Base-by-base conservation (phyloP, 148 eudicot species). In the Simmondsia chinensis region DNA sequence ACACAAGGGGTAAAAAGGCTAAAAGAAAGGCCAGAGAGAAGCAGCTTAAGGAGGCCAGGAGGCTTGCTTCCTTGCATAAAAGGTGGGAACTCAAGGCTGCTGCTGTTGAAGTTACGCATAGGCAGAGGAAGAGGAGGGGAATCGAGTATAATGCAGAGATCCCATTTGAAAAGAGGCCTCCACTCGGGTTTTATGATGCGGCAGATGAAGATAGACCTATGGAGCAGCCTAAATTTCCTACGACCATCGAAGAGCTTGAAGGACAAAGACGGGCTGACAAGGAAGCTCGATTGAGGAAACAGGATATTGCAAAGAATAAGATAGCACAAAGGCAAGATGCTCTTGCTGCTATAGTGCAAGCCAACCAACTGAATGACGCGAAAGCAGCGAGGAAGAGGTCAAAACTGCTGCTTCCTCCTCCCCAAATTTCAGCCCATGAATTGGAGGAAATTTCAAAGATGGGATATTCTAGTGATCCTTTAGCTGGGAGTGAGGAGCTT, bases 11-110 rank as follows among this genome's bases (percentile, higher is more conserved):
- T 28, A 93, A 93, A 62, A 93, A 93, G 70, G 99, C 99, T 35
- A 93, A 93, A 65, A 61, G 99, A 48, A 93, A 93, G 73, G 99
- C 99, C 29, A 68, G 99, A 50, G 99, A 93, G 67, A 93, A 93
- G 74, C 99, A 93, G 65, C 96, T 93, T 43, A 96, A 93, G 73
- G 99, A 93, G 69, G 99, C 99, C 6, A 79, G 99, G 45, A 77
- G 99, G 70, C 99, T 93, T 60, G 94, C 96, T 69, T 93, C 96
- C 26, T 66, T 93, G 56, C 99, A 93, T 69, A 93, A 93, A 75
- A 75, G 96, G 65, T 75, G 99, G 58, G 99, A 93, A 59, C 69
- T 93, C 9, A 93, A 93, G 69, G 99, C 99, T 50, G 96, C 99
- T 43, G 99, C 96, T 42, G 86, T 93, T 59, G 91, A 86, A 17